Evolutionary conservation across 345 rosid species (phyloP).

Genomic region (Bretschneidera sinensis): DNA sequence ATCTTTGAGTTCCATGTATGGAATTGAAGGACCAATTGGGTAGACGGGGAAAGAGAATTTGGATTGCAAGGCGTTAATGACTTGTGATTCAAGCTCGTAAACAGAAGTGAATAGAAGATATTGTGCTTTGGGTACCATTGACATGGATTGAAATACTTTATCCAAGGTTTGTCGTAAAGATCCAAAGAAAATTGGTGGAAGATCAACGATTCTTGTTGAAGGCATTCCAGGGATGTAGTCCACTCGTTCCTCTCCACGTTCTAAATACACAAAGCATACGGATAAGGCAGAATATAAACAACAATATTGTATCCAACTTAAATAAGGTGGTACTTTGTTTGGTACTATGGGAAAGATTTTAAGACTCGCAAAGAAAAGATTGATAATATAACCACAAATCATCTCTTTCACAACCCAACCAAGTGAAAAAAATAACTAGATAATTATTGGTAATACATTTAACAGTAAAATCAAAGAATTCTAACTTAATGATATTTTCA

Average conservation of each 20-base stretch:
- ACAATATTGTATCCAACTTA: too few species aligned
- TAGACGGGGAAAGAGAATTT: slow-evolving; percentile 27
- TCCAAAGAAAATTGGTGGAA: slow-evolving; percentile 11
- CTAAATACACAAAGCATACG: neutral
- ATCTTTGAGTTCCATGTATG: slow-evolving; percentile 14
- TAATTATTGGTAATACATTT: too few species aligned
- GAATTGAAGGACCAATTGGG: slow-evolving; percentile 39
- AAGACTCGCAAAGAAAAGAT: neutral
- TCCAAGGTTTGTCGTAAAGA: neutral
- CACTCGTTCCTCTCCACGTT: neutral
- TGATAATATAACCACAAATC: neutral
- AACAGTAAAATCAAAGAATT: too few species aligned
- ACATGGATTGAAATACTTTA: neutral
- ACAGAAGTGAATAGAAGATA: slow-evolving; percentile 24
- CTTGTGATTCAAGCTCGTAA: slow-evolving; percentile 26
- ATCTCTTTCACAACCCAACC: too few species aligned
- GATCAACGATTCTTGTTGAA: slow-evolving; percentile 10
- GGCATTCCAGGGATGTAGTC: slow-evolving; percentile 9
- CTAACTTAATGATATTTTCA: too few species aligned
- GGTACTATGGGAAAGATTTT: too few species aligned
- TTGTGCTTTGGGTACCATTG: slow-evolving; percentile 13
- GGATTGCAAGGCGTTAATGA: slow-evolving; percentile 9
- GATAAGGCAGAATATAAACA: too few species aligned
- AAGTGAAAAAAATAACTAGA: too few species aligned
- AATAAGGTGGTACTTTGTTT: too few species aligned